Evolutionary conservation across 2,329 filamentous ascomycete genomes (phyloP), one percentile per base, ranked within the genome.

Genomic region (Diplodia scrobiculata): DNA sequence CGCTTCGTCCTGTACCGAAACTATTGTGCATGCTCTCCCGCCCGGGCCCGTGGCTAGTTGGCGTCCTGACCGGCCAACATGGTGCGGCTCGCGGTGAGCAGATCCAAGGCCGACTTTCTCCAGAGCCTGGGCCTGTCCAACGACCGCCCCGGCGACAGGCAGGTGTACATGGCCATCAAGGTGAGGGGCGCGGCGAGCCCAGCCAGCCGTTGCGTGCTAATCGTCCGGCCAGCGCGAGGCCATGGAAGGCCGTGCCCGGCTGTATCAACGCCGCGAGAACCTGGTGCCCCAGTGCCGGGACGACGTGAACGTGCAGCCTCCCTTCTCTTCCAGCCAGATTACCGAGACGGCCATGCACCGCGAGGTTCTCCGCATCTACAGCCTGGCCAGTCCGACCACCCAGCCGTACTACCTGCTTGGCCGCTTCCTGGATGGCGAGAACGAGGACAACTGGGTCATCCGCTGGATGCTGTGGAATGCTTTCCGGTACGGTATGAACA

Each of bases 381-480:
- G 71, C 6, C 68, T 69, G 19, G 79, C 80, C 19, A 74, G 75
- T 3, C 69, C 70, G 1, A 72, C 77, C 17, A 82, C 80, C 5
- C 73, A 70, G 51, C 69, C 72, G 1, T 77, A 78, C 53, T 83
- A 82, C 68, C 74, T 79, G n/a, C 71, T 76, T 54, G 81, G 80
- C 7, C 73, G 73, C 21, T 79, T 79, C 64, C 72, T 69, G 17
- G 77, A 77, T 50, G 75, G 74, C 10, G 73, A 77, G 10, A 77
- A 77, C 45, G 78, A 81, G 68, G 78, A 79, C 67, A 83, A 83
- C 64, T 83, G 81, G 81, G 79, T 83, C 36, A 81, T 81, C 32
- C 74, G 78, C 13, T 83, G 81, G 81, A 79, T 80, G 69, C 74
- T 83, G 3, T 83, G 81, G 81, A 81, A 83, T 68, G 79, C 80